phyloP scores from a whole-genome alignment of 352 stramenopile species.

The Blastocystis hominis region DNA sequence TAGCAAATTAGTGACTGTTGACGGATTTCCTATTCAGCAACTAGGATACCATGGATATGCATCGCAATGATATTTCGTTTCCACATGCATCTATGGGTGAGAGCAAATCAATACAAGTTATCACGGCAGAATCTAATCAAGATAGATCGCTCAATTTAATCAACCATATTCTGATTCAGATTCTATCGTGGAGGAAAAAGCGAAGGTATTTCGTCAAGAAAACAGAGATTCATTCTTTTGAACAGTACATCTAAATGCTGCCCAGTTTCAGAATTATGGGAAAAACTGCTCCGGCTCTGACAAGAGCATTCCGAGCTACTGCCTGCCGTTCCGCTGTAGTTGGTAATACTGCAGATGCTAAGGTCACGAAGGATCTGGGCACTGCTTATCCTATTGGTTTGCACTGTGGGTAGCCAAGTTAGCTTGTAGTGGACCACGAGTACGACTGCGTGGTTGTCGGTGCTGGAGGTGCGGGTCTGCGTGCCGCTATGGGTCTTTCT shows the following conservation, averaged over 20 bases:
- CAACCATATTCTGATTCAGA: background rate
- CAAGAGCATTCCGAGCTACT: too few relatives aligned
- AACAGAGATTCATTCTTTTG: background rate
- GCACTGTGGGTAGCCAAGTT: too few relatives aligned
- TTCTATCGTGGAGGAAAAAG: background rate
- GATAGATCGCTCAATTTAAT: background rate
- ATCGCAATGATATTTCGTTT: background rate
- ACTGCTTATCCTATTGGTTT: too few relatives aligned
- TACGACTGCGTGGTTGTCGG: too few relatives aligned
- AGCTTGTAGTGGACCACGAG: too few relatives aligned
- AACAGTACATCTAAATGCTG: constrained; percentile 19
- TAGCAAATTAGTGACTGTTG: background rate
- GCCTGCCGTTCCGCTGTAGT: too few relatives aligned
- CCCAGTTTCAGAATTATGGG: constrained; percentile 52
- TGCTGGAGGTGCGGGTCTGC: too few relatives aligned
- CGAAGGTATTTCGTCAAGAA: background rate
- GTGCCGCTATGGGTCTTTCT: too few relatives aligned
- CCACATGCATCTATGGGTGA: background rate
- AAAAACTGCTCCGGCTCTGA: too few relatives aligned
- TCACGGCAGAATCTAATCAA: background rate
- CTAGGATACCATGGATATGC: background rate
- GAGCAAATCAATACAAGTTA: background rate
- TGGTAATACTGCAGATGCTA: too few relatives aligned
- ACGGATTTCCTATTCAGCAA: background rate
- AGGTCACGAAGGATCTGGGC: too few relatives aligned